Evolutionary conservation across 2,329 filamentous ascomycete genomes (phyloP), one percentile per base, ranked within the genome.

Genomic region (Alternaria sp.): DNA sequence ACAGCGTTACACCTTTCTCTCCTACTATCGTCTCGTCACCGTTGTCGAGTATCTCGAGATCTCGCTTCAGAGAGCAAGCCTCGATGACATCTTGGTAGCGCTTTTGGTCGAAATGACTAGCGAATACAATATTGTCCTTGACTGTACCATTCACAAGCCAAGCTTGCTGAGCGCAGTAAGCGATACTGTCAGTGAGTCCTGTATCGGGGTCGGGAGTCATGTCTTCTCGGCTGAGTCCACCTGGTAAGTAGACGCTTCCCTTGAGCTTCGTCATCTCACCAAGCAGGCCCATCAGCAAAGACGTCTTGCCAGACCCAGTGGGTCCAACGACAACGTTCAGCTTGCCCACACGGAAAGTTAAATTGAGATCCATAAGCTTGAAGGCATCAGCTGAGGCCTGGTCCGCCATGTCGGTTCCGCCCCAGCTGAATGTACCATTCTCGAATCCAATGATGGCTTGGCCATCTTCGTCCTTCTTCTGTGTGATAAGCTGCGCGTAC

Each of bases 111-210:
- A 88, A 92, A 1, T 90, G 87, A 20, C 91, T 89, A 7, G 94
- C 90, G 73, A 99, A 99, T 1, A 97, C 80, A 66, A 99, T 99
- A 77, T 99, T 99, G 65, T 97, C 92, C 76, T 92, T 93, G 79
- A 99, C 96, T 20, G 91, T 96, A 45, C 91, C 94, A 72, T 99
- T 99, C 60, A 98, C 92, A 32, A 99, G 85, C 95, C 95, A 99
- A 9, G 95, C 93, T 78, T 97, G 92, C 78, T 99, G 95, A 18
- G 95, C 94, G 76, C 96, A 97, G 76, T 98, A 99, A 16, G 95
- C 95, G 61, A 97, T 90, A 62, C 92, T 97, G 75, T 99, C 94
- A 6, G 92, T 93, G 40, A 98, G 85, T 2, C 91, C 91, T 25
- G 94, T 97, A 60, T 91, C 89, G 2, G 93, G 90, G 75, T 98